Base-by-base conservation (phyloP, 352 stramenopile genomes). In the Phytophthora nicotianae region DNA sequence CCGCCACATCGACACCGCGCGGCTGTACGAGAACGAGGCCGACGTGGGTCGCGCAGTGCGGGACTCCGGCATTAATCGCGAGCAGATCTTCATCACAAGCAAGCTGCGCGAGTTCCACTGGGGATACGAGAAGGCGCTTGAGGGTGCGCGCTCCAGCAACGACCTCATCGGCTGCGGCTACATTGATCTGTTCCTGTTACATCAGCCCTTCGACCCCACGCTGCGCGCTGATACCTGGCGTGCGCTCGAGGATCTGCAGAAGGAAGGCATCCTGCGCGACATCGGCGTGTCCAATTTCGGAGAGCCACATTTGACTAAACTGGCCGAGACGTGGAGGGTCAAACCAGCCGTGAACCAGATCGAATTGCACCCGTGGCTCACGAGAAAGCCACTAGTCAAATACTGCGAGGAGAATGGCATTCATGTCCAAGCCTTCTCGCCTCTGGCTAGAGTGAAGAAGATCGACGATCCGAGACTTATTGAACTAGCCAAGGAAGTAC, bases 281-380 rank as follows among this genome's bases (percentile, higher is more conserved):
- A 90, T 94, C 45, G 91, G 89, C 41, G 89, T 97, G 19, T 94
- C 75, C 23, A 97, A 97, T 57, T 96, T 96, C 70, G 72, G 77
- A 2, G 58, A 88, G 37, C 65, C 75, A 13, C 88, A 97, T 70
- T 70, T 97, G 37, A 65, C 83, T 57, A 86, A 86, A 41, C 49
- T 96, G 6, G 74, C 87, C 32, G 35, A 74, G 43, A 75, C 79
- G 10, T 79, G 70, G 52, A 49, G 58, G 4, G 74, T 79, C 19
- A 84, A 80, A 26, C 79, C 83, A 1, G 72, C 78, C 0, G 85
- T 91, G 46, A 90, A 93, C 68, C 81, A 95, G 68, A 81, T 95
- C 42, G 73, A 88, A 49, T 78, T 91, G 58, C 75, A 89, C 49
- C 81, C 82, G 16, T 95, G 78, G 62, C 66, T 84, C 26, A 79